Evolutionary conservation across 2,329 filamentous ascomycete species (phyloP), one percentile per base, ranked within the genome.

Genomic region (Fusarium sp.): DNA sequence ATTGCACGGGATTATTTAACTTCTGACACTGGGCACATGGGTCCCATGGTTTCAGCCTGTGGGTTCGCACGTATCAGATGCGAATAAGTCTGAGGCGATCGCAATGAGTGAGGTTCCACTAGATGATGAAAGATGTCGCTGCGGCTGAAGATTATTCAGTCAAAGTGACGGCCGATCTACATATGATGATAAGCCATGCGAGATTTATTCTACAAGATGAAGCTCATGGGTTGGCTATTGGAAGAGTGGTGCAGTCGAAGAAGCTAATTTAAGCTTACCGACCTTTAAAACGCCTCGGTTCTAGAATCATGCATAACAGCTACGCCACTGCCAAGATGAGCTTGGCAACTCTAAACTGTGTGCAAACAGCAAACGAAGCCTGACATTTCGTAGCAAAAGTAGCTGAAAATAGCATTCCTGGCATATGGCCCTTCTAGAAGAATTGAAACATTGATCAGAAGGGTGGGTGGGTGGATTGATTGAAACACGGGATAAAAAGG

Each of bases 1-100:
- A 28, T 26, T 35, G 39, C 33, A 44, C 31, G 62, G 62, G 28
- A 47, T 64, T 28, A 65, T 51, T 66, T 51, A 51, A 48, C 61
- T 60, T 66, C 63, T 65, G 31, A 33, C 60, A 60, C 61, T 61
- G 59, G 38, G 24, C 35, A 33, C 30, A 28, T 48, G 28, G 33
- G 22, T 42, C 54, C 45, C 39, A 38, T 26, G 45, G 57, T 69
- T 69, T 69, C 66, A 64, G 65, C 47, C 20, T 41, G 39, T 44
- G 48, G 48, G 24, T 53, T 45, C 16, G 28, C 51, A 28, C 61
- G 44, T 61, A 61, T 51, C 45, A 39, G 57, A 58, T 58, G 35
- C 42, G 28, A 53, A 26, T 39, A 59, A 61, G 48, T 22, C n/a
- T 12, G 24, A 33, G 61, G 33, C 50, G 66, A 69, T 68, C 65